A percentile compares a stretch with the other conserved stretches of the same genome.
Evolutionary conservation across 2,329 filamentous ascomycete species (phyloP).

Genomic region (Penicillium hesseltinei): DNA sequence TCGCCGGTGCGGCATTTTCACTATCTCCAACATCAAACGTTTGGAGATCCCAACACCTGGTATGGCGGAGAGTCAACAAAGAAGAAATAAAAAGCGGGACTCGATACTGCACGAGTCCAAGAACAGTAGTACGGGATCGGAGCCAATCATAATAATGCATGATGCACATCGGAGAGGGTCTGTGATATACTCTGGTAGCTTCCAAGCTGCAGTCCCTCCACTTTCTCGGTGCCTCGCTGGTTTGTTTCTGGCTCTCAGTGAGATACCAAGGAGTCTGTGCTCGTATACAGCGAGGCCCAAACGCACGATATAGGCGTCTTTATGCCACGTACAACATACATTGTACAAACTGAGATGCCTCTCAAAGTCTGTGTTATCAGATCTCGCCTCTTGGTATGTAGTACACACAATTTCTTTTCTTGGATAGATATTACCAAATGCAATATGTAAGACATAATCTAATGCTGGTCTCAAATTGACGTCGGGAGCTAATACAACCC

Average conservation of each 20-base stretch:
- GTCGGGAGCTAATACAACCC: neutral
- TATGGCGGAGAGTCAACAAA: neutral
- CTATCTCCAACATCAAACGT: neutral
- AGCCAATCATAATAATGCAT: constrained; percentile 14
- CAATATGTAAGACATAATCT: neutral
- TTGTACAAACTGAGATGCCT: neutral
- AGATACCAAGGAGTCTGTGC: constrained; percentile 5
- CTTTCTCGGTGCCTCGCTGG: constrained; percentile 10
- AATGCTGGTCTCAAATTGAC: neutral
- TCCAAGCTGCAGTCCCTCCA: constrained; percentile 18
- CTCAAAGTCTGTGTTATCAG: constrained; percentile 12
- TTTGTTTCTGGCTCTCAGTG: neutral
- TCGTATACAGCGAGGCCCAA: constrained; percentile 2
- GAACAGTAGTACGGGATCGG: constrained; percentile 2
- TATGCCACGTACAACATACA: neutral
- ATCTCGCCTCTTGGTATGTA: neutral
- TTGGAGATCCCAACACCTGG: neutral
- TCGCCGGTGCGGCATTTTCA: constrained; percentile 13
- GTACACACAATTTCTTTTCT: neutral
- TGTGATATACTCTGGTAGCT: constrained; percentile 21
- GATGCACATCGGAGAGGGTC: constrained; percentile 16
- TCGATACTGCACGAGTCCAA: constrained; percentile 1
- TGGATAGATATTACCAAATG: neutral
- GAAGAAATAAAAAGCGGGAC: constrained; percentile 3
- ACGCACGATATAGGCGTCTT: neutral